Evolutionary conservation across 352 stramenopile genomes (phyloP), one percentile per base, ranked within the genome.

Genomic region (Pythium angustatum): DNA sequence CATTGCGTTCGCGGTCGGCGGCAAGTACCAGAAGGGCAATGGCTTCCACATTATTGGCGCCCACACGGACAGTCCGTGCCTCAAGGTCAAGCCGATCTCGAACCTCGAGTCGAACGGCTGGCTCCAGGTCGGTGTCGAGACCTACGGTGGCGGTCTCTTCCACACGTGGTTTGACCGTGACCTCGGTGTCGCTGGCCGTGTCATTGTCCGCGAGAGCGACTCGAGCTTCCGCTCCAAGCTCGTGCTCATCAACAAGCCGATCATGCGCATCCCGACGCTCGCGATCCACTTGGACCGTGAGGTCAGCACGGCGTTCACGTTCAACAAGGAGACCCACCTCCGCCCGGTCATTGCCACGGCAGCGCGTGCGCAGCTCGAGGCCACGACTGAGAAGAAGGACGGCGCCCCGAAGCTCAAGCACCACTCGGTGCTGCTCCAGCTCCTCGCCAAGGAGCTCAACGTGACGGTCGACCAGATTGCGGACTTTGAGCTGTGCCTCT

Each of bases 111-210:
- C 84, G 51, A 73, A 91, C 58, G 82, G 90, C 56, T 97, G 76
- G 68, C 71, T 96, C 73, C 73, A 91, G 85, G 76, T 96, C 71
- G 66, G 75, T 68, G 68, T 97, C 53, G 75, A 97, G 82, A 86
- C 71, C 73, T 82, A 96, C 75, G 77, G 86, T 41, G 96, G 97
- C 44, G 96, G 94, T 17, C 81, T 99, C 44, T 99, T 97, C 91
- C 93, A 99, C 83, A 99, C 96, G 26, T 99, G 97, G 97, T 99
- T 99, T 66, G 96, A 99, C 77, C 89, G 97, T 28, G 97, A 99
- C 68, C 79, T 99, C 50, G 87, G 89, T 24, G 76, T 99, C 27
- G 93, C 91, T 7, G 96, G 96, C 12, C 88, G 93, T 48, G 93
- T 98, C 15, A 87, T 99, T 34, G 81, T 98, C 44, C 79, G 90